These are phyloP conservation scores for Phytophthora cryptogea DNA, from an alignment of 352 stramenopile genomes.

Conservation along the genomic window DNA sequence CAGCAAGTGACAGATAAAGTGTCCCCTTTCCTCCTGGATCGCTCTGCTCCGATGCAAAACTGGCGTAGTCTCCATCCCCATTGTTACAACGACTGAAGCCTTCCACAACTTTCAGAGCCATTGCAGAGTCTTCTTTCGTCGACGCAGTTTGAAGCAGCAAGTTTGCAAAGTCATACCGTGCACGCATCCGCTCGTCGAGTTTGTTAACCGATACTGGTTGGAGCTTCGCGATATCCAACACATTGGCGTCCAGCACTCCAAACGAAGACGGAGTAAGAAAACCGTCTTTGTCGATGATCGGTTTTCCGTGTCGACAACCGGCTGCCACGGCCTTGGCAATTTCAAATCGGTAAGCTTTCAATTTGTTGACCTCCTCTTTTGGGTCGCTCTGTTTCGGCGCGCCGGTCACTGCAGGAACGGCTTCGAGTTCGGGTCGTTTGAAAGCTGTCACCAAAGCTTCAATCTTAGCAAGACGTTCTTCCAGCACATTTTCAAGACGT, in stretches of 20 bases:
- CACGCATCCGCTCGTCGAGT: constrained; percentile 35
- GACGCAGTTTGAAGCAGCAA: constrained; percentile 34
- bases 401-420: not conserved
- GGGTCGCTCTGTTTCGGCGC: not conserved
- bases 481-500: constrained; percentile 25
- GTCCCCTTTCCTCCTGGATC: constrained; percentile 5
- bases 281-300: constrained; percentile 1
- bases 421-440: constrained; percentile 6
- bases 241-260: constrained; percentile 20
- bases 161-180: constrained; percentile 36
- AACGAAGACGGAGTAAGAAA: constrained; percentile 12
- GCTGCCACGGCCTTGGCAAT: constrained; percentile 27
- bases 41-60: constrained; percentile 7
- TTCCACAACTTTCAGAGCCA: constrained; percentile 8
- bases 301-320: constrained; percentile 29
- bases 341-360: constrained; percentile 20
- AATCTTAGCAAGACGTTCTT: constrained; percentile 34
- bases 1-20: constrained; percentile 39
- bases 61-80: constrained; percentile 14
- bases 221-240: constrained; percentile 5
- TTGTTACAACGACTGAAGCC: constrained; percentile 17
- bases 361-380: constrained; percentile 1
- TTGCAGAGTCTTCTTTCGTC: constrained; percentile 4
- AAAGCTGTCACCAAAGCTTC: constrained; percentile 25
- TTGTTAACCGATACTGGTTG: constrained; percentile 9